Evolutionary conservation across 345 rosid genomes (phyloP), one percentile per base, ranked within the genome.

Genomic region (Eucalyptus shirleyi): DNA sequence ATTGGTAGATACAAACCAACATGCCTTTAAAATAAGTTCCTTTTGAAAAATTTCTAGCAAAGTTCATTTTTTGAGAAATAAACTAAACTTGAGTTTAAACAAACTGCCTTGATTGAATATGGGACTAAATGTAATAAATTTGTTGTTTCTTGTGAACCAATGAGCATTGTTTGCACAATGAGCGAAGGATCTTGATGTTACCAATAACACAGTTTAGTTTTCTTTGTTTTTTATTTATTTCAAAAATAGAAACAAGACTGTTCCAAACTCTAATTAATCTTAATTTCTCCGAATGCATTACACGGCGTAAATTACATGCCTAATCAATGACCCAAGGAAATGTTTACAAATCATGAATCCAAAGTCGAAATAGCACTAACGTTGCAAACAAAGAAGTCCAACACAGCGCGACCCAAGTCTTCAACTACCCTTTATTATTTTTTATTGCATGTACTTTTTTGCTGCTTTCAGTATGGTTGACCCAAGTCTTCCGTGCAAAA

Each of bases 131-230:
- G 51, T 50, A 50, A 50, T 5, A 50, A 50, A 50, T 5, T 50
- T 50, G 51, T 50, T 50, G 6, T 50, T 50, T 14, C 51, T 14
- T 50, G 51, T 50, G 51, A 14, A 14, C 51, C 3, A 0, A 50
- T 5, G 0, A 50, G 51, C 0, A 50, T 50, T 50, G 17, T 50
- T 50, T 50, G 3, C 51, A 0, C 51, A 50, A 50, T 50, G 17
- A 50, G 5, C 1, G 0, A 9, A 4, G 10, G 12, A 67, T 1
- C 11, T 32, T 8, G 23, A 16, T 67, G 80, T 19, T 67, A 7
- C 80, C 40, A 16, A 7, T 23, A 32, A 16, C 23, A 67, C 2
- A 7, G 12, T 50, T 67, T n/a, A 24, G 3, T 24, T 56, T 9
- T 56, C 62, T 24, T 5, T 56, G 30, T 56, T 56, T 56, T 56